Evolutionary conservation across 2,329 filamentous ascomycete genomes (phyloP).

Genomic region (Raffaelea ambrosiae): DNA sequence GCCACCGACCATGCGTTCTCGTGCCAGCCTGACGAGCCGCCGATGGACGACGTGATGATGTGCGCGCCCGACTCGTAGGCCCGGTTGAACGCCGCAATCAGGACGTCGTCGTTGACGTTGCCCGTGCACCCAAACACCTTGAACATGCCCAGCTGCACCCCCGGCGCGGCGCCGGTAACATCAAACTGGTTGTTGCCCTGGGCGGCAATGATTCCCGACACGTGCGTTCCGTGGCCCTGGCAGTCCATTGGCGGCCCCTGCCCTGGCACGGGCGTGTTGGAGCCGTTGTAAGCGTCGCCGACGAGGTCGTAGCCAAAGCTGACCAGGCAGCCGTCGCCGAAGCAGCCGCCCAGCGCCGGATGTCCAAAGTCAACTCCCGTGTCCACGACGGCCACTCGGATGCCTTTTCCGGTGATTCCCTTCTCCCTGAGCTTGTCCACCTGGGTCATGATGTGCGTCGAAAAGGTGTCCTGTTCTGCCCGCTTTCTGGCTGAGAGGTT

Average conservation of each 20-base stretch:
- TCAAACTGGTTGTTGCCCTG: slow-evolving; percentile 34
- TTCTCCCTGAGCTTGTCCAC: slow-evolving; percentile 42
- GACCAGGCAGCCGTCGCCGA: slow-evolving; percentile 10
- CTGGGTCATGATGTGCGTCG: slow-evolving; percentile 48
- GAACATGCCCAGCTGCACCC: slow-evolving; percentile 15
- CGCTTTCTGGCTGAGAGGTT: slow-evolving; percentile 22
- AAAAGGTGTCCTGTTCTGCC: slow-evolving; percentile 28
- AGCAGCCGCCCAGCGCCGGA: slow-evolving; percentile 10
- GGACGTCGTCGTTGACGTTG: slow-evolving; percentile 18
- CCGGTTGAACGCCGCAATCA: slow-evolving; percentile 26
- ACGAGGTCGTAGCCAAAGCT: slow-evolving; percentile 9
- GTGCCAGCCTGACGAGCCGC: slow-evolving; percentile 25
- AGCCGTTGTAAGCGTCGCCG: slow-evolving; percentile 24
- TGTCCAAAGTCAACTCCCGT: slow-evolving; percentile 32
- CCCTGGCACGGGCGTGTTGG: slow-evolving; percentile 28
- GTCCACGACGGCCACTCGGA: slow-evolving; percentile 46
- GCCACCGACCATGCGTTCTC: slow-evolving; percentile 29
- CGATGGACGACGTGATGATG: slow-evolving; percentile 25
- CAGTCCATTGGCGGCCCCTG: slow-evolving; percentile 46
- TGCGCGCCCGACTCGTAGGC: slow-evolving; percentile 29
- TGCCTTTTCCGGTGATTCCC: slow-evolving; percentile 39
- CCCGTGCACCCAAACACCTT: slow-evolving; percentile 15
- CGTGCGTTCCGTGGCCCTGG: slow-evolving; percentile 52
- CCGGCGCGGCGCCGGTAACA: slow-evolving; percentile 16
- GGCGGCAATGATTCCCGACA: slow-evolving; percentile 54